Percentiles rank a stretch among this genome's conserved stretches.
phyloP scores from a whole-genome alignment of 352 stramenopile species.

The Phytophthora palmivora region DNA sequence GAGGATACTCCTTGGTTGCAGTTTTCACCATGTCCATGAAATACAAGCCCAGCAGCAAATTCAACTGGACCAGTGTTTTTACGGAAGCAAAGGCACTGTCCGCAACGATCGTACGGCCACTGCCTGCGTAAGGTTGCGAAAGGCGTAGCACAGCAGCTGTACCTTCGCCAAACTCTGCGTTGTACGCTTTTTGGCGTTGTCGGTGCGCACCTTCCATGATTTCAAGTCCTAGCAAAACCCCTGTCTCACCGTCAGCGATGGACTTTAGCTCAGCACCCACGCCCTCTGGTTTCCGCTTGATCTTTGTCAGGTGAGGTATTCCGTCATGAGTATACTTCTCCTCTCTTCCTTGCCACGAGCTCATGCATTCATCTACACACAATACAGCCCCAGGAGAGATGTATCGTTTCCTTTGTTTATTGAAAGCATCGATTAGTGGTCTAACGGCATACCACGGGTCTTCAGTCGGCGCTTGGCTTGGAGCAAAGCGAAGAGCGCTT shows the following conservation, averaged over 20 bases:
- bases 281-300: slow-evolving; percentile 2
- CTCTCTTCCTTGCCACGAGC: slow-evolving; percentile 8
- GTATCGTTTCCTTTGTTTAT: no score
- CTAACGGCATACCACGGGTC: no score
- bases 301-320: slow-evolving; percentile 12
- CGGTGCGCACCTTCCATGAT: not conserved
- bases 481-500: no score
- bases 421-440: no score
- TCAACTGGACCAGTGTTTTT: not conserved
- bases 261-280: slow-evolving; percentile 12
- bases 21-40: slow-evolving; percentile 1
- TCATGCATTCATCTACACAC: slow-evolving; percentile 14
- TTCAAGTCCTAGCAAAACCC: not conserved
- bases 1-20: not conserved
- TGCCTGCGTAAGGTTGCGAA: slow-evolving; percentile 1
- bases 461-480: no score
- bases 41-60: not conserved
- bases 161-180: not conserved
- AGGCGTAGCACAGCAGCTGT: slow-evolving; percentile 4
- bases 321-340: slow-evolving; percentile 7
- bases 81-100: slow-evolving; percentile 11
- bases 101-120: not conserved
- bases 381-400: slow-evolving; percentile 6
- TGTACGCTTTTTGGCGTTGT: slow-evolving; percentile 1
- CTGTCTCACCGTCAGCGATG: slow-evolving; percentile 8